phyloP scores from a whole-genome alignment of 2,329 filamentous ascomycete species.

The Diaporthe vexans region DNA sequence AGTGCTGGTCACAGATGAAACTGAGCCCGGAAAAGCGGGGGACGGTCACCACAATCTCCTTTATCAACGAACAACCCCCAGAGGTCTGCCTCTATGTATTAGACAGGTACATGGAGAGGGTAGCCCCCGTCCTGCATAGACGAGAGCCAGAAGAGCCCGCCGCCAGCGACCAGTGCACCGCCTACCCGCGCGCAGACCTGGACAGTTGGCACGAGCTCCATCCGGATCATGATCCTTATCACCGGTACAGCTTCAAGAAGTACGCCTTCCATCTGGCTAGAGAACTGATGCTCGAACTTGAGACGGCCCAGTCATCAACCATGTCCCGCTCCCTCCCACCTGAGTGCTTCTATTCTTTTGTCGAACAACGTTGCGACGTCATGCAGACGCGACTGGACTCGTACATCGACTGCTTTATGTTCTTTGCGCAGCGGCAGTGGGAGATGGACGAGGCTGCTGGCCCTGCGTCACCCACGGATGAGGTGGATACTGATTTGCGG shows the following conservation, averaged over 20 bases:
- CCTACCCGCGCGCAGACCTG: not conserved
- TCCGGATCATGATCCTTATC: not conserved
- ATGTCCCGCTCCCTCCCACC: too few species aligned
- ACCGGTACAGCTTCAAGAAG: not conserved
- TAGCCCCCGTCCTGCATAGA: not conserved
- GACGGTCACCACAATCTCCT: not conserved
- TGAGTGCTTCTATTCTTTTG: too few species aligned
- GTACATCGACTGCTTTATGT: not conserved
- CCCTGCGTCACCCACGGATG: not conserved
- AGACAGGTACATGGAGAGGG: not conserved
- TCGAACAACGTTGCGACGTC: too few species aligned
- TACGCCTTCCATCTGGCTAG: not conserved
- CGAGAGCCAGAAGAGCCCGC: too few species aligned
- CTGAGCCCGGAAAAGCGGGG: not conserved
- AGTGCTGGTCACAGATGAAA: constrained; percentile 11
- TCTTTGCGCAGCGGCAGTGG: not conserved
- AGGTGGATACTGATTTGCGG: not conserved
- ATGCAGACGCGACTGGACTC: not conserved
- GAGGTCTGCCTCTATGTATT: not conserved
- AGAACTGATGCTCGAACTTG: not conserved
- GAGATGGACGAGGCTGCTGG: not conserved
- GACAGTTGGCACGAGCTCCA: not conserved
- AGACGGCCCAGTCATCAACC: fast-evolving
- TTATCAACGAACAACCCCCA: not conserved
- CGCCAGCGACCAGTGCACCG: not conserved